phyloP scores from a whole-genome alignment of 2,329 filamentous ascomycete genomes.

The Arachnomyces sp. region DNA sequence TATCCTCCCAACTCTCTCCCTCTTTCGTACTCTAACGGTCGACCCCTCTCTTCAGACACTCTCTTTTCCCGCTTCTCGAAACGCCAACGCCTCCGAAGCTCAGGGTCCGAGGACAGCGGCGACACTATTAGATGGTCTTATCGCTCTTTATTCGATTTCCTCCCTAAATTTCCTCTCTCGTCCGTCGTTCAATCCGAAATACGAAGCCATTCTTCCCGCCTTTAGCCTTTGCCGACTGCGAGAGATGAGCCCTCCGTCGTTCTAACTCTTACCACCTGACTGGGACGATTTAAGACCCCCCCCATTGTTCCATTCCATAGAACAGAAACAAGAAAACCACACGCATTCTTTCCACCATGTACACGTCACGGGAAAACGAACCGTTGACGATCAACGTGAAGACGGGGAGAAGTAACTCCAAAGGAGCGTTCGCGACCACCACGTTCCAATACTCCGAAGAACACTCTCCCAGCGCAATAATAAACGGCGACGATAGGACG shows the following conservation, averaged over 20 bases:
- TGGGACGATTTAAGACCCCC: neutral
- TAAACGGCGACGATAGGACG: slow-evolving; percentile 1
- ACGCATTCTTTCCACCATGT: slow-evolving; percentile 22
- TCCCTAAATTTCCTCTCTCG: slow-evolving; percentile 1
- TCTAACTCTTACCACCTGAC: neutral
- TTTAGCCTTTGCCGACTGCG: neutral
- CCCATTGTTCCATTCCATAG: neutral
- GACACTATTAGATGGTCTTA: neutral
- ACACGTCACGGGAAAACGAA: slow-evolving; percentile 25
- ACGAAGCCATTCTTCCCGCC: neutral
- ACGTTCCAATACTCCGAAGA: slow-evolving; percentile 37
- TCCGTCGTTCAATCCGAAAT: neutral
- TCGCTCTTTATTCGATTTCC: neutral
- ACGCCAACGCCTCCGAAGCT: too few relatives aligned
- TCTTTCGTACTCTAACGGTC: neutral
- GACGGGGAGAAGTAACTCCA: slow-evolving; percentile 28
- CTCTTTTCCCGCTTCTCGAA: neutral
- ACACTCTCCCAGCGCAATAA: slow-evolving; percentile 14
- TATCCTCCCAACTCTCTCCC: neutral
- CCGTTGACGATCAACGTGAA: slow-evolving; percentile 25
- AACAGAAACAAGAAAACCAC: neutral
- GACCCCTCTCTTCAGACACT: neutral
- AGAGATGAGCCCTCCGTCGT: too few relatives aligned
- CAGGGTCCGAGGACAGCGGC: neutral
- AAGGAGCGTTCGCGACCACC: slow-evolving; percentile 30